A percentile compares a stretch with the other conserved stretches of the same genome.
phyloP scores from a whole-genome alignment of 164 flowering plant genomes.

The Echeveria elegans region DNA sequence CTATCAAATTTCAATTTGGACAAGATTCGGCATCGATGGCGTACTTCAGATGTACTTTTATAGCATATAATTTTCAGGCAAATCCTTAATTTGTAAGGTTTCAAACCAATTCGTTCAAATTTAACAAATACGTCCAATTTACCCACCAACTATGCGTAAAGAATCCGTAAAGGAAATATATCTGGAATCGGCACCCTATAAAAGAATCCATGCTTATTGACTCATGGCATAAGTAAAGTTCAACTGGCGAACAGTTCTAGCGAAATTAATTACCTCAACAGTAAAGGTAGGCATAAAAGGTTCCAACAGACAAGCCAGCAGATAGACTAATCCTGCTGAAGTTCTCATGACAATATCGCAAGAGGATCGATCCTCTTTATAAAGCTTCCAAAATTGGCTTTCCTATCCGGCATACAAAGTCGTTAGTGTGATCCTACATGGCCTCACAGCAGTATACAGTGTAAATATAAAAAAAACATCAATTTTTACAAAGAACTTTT shows the following conservation, averaged over 20 bases:
- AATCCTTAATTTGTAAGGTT: too few species aligned
- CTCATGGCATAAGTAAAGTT: background rate
- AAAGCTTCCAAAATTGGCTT: conserved; percentile 91
- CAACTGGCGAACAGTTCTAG: background rate
- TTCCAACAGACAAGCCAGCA: conserved; percentile 78
- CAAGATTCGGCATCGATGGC: too few species aligned
- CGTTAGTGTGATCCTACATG: background rate
- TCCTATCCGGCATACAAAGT: conserved; percentile 30
- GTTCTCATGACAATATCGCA: conserved; percentile 82
- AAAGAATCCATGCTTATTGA: too few species aligned
- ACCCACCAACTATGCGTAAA: too few species aligned
- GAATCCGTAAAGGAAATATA: too few species aligned
- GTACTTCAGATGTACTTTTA: too few species aligned
- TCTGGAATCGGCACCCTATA: too few species aligned
- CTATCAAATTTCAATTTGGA: too few species aligned
- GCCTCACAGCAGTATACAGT: background rate
- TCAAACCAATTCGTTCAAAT: too few species aligned
- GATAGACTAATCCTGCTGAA: conserved; percentile 69
- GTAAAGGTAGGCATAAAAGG: conserved; percentile 98
- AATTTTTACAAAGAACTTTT: background rate
- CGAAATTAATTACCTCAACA: conserved; percentile 44
- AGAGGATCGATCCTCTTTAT: conserved; percentile 55
- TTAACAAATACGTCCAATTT: too few species aligned
- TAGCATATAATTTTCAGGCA: too few species aligned
- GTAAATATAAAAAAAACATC: background rate